A percentile compares a stretch with the other conserved stretches of the same genome.
phyloP scores from a whole-genome alignment of 2,329 filamentous ascomycete species.

The Exophiala sideris region DNA sequence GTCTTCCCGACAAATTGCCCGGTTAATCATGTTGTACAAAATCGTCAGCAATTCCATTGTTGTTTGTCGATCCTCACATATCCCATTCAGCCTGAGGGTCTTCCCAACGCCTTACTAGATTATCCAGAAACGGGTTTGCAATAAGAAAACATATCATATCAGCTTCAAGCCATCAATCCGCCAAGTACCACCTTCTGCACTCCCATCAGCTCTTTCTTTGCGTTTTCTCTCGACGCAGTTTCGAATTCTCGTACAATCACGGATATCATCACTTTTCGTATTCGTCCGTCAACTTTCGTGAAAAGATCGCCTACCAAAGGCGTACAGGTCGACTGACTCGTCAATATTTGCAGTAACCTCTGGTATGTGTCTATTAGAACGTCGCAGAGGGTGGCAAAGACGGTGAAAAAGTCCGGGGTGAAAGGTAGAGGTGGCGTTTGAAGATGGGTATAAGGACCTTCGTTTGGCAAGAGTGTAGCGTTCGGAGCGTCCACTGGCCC shows the following conservation, averaged over 20 bases:
- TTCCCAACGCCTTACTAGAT: slow-evolving; percentile 11
- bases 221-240: slow-evolving; percentile 71
- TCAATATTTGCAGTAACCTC: slow-evolving; percentile 69
- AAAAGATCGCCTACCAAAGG: slow-evolving; percentile 77
- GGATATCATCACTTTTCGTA: slow-evolving; percentile 85
- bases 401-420: slow-evolving; percentile 95
- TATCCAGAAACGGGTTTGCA: slow-evolving; percentile 14
- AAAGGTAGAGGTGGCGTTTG: slow-evolving; percentile 92
- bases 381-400: slow-evolving; percentile 92
- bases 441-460: slow-evolving; percentile 66
- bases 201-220: slow-evolving; percentile 77
- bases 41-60: background rate
- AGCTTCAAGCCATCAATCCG: slow-evolving; percentile 62
- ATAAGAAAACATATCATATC: background rate
- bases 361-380: slow-evolving; percentile 91
- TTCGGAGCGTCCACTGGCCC: slow-evolving; percentile 37
- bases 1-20: background rate
- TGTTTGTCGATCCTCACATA: background rate
- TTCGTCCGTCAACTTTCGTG: slow-evolving; percentile 77
- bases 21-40: background rate
- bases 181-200: slow-evolving; percentile 86
- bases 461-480: slow-evolving; percentile 26
- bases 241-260: slow-evolving; percentile 91
- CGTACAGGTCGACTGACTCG: slow-evolving; percentile 69
- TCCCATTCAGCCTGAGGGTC: background rate